These are phyloP conservation scores for Fagopyrum esculentum DNA, from an alignment of 148 eudicot genomes.

Conservation along the genomic window DNA sequence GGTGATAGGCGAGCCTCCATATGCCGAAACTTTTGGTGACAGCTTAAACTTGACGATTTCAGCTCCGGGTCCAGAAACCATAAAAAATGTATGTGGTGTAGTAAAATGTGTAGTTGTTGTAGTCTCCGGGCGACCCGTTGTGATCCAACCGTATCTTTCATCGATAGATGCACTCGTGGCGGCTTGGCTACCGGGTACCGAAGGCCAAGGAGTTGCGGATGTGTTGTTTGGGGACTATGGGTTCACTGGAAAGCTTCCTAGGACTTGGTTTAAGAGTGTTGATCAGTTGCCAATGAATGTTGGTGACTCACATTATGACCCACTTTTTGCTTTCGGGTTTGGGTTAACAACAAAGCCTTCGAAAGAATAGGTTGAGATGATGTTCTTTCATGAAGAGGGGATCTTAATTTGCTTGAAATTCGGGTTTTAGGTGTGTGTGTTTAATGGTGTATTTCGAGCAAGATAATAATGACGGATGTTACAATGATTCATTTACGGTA, in stretches of 20 bases:
- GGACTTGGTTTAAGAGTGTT: conserved; percentile 22
- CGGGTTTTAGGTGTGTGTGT: neutral
- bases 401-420: neutral
- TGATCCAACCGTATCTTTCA: conserved; percentile 16
- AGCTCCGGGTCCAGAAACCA: conserved; percentile 9
- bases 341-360: conserved; percentile 30
- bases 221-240: conserved; percentile 22
- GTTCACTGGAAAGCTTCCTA: conserved; percentile 21
- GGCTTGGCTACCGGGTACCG: conserved; percentile 24
- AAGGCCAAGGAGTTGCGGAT: conserved; percentile 23
- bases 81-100: conserved; percentile 15
- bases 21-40: conserved; percentile 20
- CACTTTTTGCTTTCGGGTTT: conserved; percentile 20
- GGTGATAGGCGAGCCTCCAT: conserved; percentile 21
- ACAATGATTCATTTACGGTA: neutral
- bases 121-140: conserved; percentile 17
- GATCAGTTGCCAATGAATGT: conserved; percentile 24
- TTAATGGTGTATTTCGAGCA: neutral
- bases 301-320: conserved; percentile 20
- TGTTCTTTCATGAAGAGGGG: neutral
- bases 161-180: conserved; percentile 20
- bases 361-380: neutral
- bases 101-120: conserved; percentile 18
- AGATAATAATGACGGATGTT: neutral
- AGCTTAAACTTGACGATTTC: conserved; percentile 7